A percentile compares a stretch with the other conserved stretches of the same genome.
These are phyloP conservation scores for Trichoderma sp. DNA, from an alignment of 2,329 filamentous ascomycete species.

Conservation along the genomic window DNA sequence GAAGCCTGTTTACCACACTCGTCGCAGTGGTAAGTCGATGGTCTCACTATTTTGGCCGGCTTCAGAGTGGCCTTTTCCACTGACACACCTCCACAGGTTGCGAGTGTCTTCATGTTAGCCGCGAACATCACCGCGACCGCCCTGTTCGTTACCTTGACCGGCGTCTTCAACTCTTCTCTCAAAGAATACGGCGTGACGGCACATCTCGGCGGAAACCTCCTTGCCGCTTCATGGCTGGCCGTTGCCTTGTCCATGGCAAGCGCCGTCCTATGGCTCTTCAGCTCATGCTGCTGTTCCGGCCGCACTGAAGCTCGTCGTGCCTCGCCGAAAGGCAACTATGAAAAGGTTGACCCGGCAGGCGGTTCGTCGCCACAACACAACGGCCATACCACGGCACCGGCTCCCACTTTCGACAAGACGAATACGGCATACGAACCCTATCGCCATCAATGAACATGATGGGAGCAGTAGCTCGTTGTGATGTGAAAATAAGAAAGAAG, in stretches of 20 bases:
- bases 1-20: conserved; percentile 14
- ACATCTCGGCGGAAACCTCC: not conserved
- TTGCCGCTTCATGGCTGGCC: conserved; percentile 22
- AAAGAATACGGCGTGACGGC: conserved; percentile 10
- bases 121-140: conserved; percentile 13
- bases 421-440: conserved; percentile 21
- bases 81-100: not conserved
- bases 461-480: not conserved
- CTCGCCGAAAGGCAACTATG: conserved; percentile 3
- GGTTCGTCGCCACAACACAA: not conserved
- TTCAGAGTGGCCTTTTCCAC: not conserved
- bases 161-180: conserved; percentile 15
- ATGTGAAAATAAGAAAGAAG: not conserved
- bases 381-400: not conserved
- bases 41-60: not conserved
- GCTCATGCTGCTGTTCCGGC: conserved; percentile 21
- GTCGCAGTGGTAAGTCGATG: conserved; percentile 9
- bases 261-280: conserved; percentile 16
- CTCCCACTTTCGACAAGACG: not conserved
- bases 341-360: conserved; percentile 13
- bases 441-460: not conserved
- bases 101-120: conserved; percentile 11
- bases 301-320: conserved; percentile 8
- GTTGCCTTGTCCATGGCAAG: conserved; percentile 9
- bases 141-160: not conserved